phyloP scores from a whole-genome alignment of 345 rosid species.

The Camelina neglecta region DNA sequence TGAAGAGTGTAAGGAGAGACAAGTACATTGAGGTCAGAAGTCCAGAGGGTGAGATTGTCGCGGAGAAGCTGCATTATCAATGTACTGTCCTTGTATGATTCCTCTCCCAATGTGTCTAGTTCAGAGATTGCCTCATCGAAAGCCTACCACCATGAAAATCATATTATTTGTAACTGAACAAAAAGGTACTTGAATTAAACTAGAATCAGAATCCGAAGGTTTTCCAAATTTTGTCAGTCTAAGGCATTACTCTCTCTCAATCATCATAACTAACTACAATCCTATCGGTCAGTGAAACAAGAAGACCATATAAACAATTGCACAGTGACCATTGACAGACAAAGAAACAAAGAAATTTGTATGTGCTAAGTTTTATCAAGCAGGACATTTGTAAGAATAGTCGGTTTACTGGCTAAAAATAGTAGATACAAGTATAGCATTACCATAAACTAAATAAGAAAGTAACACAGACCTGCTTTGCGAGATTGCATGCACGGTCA shows the following conservation, averaged over 20 bases:
- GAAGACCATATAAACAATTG: neutral
- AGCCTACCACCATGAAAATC: constrained; percentile 19
- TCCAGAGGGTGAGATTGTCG: constrained; percentile 97
- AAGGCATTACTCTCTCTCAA: neutral
- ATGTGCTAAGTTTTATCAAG: neutral
- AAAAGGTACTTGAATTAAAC: neutral
- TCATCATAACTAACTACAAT: neutral
- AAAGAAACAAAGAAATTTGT: no score
- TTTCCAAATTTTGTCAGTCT: neutral
- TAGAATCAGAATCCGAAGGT: neutral
- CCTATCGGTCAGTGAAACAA: neutral
- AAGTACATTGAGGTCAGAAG: constrained; percentile 81
- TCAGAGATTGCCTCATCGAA: constrained; percentile 98
- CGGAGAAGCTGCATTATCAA: constrained; percentile 98
- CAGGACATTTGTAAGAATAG: neutral
- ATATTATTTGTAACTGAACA: constrained; percentile 2
- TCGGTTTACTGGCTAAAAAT: neutral
- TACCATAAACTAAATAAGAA: constrained; percentile 1
- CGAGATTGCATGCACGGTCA: constrained; percentile 95
- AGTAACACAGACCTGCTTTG: constrained; percentile 69
- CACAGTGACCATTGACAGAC: neutral
- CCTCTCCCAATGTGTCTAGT: constrained; percentile 93
- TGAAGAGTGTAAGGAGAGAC: constrained; percentile 17
- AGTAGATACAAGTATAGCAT: neutral
- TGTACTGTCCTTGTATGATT: constrained; percentile 98